Percentiles rank a stretch among this genome's conserved stretches.
Evolutionary conservation across 2,329 filamentous ascomycete genomes (phyloP).

Genomic region (Drechslerella coelobrocha): DNA sequence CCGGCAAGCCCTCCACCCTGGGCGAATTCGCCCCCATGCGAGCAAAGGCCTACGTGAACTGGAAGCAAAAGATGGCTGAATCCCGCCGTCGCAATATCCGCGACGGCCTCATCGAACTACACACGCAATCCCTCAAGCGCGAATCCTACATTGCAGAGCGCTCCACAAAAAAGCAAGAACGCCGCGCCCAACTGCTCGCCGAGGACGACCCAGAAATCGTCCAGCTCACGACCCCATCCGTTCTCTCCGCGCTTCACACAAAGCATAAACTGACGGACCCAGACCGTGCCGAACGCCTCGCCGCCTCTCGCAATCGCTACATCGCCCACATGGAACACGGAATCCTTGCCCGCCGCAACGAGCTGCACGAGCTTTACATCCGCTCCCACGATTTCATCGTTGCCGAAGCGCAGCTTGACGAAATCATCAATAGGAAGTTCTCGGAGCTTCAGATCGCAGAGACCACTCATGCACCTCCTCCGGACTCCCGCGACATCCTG

Average conservation of each 20-base stretch:
- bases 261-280: constrained; percentile 69
- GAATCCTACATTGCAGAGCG: constrained; percentile 58
- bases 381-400: constrained; percentile 87
- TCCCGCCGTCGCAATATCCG: constrained; percentile 74
- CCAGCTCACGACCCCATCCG: constrained; percentile 72
- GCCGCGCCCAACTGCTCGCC: constrained; percentile 63
- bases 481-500: constrained; percentile 9
- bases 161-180: constrained; percentile 62
- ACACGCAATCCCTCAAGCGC: constrained; percentile 67
- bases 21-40: constrained; percentile 56
- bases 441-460: constrained; percentile 54
- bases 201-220: constrained; percentile 78
- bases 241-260: constrained; percentile 64
- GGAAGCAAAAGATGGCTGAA: constrained; percentile 77
- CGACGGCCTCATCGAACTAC: constrained; percentile 73
- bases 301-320: constrained; percentile 57
- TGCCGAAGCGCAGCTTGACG: constrained; percentile 76
- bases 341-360: constrained; percentile 69
- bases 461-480: constrained; percentile 2
- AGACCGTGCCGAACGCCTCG: constrained; percentile 62
- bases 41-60: constrained; percentile 61
- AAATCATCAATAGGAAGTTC: constrained; percentile 73
- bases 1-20: constrained; percentile 55
- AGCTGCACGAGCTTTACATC: constrained; percentile 86
- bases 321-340: constrained; percentile 60